phyloP scores from a whole-genome alignment of 768 basidiomycete genomes.

The Xanthoconium purpureum region DNA sequence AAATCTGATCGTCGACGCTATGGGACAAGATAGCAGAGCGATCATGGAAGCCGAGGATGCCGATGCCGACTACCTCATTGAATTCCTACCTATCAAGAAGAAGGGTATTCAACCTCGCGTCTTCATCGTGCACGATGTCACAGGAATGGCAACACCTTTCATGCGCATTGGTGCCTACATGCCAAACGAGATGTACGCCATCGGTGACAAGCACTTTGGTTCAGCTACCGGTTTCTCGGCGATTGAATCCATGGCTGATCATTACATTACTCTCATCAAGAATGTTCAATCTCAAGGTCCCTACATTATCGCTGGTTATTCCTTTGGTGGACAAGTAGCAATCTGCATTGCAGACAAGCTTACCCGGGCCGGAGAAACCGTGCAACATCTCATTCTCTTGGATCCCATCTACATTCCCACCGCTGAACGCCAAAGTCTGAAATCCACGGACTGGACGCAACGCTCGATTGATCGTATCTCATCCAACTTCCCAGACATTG shows the following conservation, averaged over 20 bases:
- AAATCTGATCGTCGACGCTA: slow-evolving; percentile 25
- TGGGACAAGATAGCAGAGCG: slow-evolving; percentile 28
- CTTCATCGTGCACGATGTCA: slow-evolving; percentile 32
- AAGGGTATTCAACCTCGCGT: slow-evolving; percentile 27
- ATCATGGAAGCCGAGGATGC: slow-evolving; percentile 32
- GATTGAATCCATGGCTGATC: slow-evolving; percentile 31
- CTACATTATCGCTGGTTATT: slow-evolving; percentile 27
- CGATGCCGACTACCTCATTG: slow-evolving; percentile 28
- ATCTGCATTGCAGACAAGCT: slow-evolving; percentile 28
- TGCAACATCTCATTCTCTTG: slow-evolving; percentile 27
- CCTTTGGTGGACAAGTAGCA: slow-evolving; percentile 31
- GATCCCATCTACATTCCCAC: slow-evolving; percentile 31
- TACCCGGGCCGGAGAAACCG: slow-evolving; percentile 19
- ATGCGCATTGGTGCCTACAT: slow-evolving; percentile 33
- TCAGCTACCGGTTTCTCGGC: slow-evolving; percentile 28
- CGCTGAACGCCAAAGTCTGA: slow-evolving; percentile 26
- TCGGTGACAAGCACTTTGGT: slow-evolving; percentile 32
- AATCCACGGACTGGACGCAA: slow-evolving; percentile 31
- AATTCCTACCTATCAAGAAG: slow-evolving; percentile 32
- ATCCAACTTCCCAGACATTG: slow-evolving; percentile 32
- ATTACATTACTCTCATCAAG: slow-evolving; percentile 31
- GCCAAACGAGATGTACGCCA: slow-evolving; percentile 34
- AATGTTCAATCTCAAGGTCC: slow-evolving; percentile 26
- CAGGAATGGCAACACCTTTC: slow-evolving; percentile 32
- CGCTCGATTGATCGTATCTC: slow-evolving; percentile 31